Conservation (phyloP, 2,329 filamentous ascomycete species). For the Fusarium devonianum region DNA sequence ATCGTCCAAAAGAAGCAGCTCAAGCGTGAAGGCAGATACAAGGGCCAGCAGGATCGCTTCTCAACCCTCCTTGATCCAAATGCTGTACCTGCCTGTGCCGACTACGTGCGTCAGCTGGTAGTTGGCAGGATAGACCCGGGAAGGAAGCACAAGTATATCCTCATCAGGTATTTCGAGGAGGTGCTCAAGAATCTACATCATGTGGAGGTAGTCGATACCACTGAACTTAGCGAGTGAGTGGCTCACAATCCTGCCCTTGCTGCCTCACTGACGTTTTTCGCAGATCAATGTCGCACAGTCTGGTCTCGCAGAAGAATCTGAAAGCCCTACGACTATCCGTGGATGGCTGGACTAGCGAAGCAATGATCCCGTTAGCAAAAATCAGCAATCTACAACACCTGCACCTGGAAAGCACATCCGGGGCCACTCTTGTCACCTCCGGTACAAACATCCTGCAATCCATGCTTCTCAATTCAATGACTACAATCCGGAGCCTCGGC, state of each 20-base stretch:
- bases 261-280: not conserved
- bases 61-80: not conserved
- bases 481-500: not conserved
- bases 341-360: fast-evolving
- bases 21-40: not conserved
- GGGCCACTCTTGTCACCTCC: not conserved
- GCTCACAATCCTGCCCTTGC: fast-evolving
- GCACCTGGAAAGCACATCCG: not conserved
- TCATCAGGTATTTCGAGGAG: constrained; percentile 1
- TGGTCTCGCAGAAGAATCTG: not conserved
- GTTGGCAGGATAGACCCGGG: not conserved
- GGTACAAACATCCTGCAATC: not conserved
- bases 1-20: constrained; percentile 15
- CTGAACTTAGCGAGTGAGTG: not conserved
- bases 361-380: not conserved
- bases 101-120: constrained; percentile 10
- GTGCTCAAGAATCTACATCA: constrained; percentile 5
- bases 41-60: not conserved
- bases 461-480: constrained; percentile 5
- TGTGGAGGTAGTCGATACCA: not conserved
- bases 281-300: constrained; percentile 1
- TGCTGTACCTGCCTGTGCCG: not conserved
- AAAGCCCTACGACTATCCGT: not conserved
- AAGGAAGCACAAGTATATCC: not conserved
- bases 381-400: constrained; percentile 11